Base-by-base conservation (phyloP, 139 green algal genomes). In the Deuterostichococcus epilithicus region DNA sequence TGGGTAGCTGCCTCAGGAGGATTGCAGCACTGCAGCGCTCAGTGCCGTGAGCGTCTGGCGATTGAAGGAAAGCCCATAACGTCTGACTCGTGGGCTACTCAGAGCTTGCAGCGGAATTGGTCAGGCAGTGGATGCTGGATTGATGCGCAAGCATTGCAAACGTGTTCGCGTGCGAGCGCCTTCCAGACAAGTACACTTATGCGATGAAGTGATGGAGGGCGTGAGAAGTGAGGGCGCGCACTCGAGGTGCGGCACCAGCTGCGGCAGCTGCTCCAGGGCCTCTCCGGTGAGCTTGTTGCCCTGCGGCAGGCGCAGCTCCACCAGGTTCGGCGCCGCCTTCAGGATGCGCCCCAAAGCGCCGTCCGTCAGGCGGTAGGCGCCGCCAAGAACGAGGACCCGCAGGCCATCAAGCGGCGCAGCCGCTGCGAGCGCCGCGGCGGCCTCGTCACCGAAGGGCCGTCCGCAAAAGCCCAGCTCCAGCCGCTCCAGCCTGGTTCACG, bases 391-490 rank as follows among this genome's bases (percentile, higher is more conserved):
- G 70, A 92, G 42, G 42, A 35, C 39, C 32, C 59, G 38, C 77
- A 94, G 78, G 47, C 20, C 47, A 25, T 20, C 5, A 38, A 90
- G 74, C 18, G 37, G 66, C 3, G 74, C 76, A 20, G 39, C 69
- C 60, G 8, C 30, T 38, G 74, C 72, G 38, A 87, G 36, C 30
- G 58, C 63, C 10, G 37, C 68, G 6, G 86, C 90, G 22, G 83
- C 78, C 10, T 71, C 79, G 45, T 92, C 87, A 8, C 76, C 81
- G 5, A 94, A 84, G 13, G 87, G 86, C 0, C 88, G 78, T 1
- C 90, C 90, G 77, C 88, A 93, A 25, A 83, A 82, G 1, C 83
- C 80, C 28, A 94, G 79, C 75, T 91, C 83, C 34, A 94, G 70
- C 5, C 74, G 73, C 83, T 90, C 83, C 52, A 94, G 78, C 75